Evolutionary conservation across 1,284 basidiomycete genomes (phyloP).

Genomic region (Ceratobasidium sp.): DNA sequence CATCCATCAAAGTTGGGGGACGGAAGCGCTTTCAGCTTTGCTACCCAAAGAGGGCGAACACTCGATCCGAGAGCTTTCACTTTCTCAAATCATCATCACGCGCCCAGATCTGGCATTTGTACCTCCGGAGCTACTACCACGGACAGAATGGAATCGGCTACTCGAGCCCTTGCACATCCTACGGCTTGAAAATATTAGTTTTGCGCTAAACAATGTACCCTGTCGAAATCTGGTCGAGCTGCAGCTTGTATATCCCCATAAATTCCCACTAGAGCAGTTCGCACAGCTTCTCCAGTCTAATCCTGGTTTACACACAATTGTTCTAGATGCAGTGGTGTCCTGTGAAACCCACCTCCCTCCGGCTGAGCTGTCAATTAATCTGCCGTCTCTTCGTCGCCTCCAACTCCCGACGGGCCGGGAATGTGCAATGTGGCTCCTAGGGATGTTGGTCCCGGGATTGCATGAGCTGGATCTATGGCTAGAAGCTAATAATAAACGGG

Average conservation of each 20-base stretch:
- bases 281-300: background rate
- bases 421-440: background rate
- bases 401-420: background rate
- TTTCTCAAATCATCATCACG: no score
- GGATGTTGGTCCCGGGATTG: background rate
- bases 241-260: background rate
- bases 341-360: background rate
- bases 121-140: background rate
- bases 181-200: background rate
- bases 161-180: background rate
- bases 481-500: no score
- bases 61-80: background rate
- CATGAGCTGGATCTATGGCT: background rate
- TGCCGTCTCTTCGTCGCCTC: background rate
- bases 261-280: background rate
- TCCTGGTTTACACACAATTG: background rate
- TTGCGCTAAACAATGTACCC: background rate
- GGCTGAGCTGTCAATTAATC: background rate
- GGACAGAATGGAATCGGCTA: background rate
- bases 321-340: background rate
- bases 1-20: background rate
- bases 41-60: background rate
- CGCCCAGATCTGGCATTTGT: no score
- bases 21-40: background rate
- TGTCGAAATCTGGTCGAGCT: constrained; percentile 13